Base-by-base conservation (phyloP, 2,329 filamentous ascomycete species). In the Neoascochyta sp. region DNA sequence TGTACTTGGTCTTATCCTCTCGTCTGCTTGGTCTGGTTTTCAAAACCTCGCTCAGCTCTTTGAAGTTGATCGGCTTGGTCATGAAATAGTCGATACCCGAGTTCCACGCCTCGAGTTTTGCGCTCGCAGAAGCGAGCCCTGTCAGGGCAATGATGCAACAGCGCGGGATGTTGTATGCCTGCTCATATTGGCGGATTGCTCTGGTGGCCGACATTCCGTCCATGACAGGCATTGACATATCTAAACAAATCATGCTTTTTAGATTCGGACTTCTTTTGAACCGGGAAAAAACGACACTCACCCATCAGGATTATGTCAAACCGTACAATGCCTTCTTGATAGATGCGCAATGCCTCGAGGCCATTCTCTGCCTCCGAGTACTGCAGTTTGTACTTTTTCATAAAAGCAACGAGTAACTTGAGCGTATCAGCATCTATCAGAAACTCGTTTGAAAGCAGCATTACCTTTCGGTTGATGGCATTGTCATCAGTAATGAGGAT, bases 401-500 rank as follows among this genome's bases (percentile, higher is more conserved):
- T 44, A 32, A 59, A 62, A 0, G 57, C 50, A 5, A 45, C 43
- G 4, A 63, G 48, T 3, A 63, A 45, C 53, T 62, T 9, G 7
- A 10, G 17, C 9, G 11, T 4, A 20, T 52, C 15, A 49, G 45
- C 13, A n/a, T n/a, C n/a, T n/a, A n/a, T n/a, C n/a, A n/a, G n/a
- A n/a, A n/a, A n/a, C n/a, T n/a, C n/a, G n/a, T n/a, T 9, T 7
- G 2, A 9, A 13, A 17, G 22, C 11, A 10, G 11, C 13, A 9
- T 13, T 27, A 62, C 60, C 40, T 47, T 59, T 3, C 63, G 43
- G 12, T 67, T 67, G 20, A 67, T 49, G 1, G 37, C 10, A 19
- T 67, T 67, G 25, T 66, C 64, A 25, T 67, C 64, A 0, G 61
- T 57, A 1, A 66, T 53, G 1, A 67, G 50, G 0, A 63, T 41